These are phyloP conservation scores for Paramecium bursaria DNA, from an alignment of 73 alveolate species.

Conservation along the genomic window DNA sequence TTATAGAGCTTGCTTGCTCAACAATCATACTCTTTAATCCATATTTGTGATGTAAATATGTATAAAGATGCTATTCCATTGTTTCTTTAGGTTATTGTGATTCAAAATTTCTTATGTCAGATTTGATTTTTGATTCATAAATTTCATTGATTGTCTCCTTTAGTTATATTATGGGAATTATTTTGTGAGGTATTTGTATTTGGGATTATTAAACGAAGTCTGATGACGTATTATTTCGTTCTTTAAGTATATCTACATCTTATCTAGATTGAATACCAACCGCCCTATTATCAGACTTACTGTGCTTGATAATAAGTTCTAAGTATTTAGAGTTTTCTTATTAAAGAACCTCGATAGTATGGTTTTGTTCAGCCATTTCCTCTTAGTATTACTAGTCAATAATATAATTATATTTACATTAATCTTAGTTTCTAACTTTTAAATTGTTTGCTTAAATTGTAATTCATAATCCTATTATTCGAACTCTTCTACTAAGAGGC, in stretches of 20 bases:
- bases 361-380: slow-evolving; percentile 50
- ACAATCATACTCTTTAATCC: slow-evolving; percentile 90
- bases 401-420: slow-evolving; percentile 38
- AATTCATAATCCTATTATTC: slow-evolving; percentile 8
- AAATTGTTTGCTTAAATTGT: slow-evolving; percentile 2
- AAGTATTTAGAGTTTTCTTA: slow-evolving; percentile 73
- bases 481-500: background rate
- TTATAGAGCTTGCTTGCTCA: slow-evolving; percentile 94
- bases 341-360: slow-evolving; percentile 45
- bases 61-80: slow-evolving; percentile 94
- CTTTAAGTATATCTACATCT: background rate
- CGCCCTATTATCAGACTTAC: slow-evolving; percentile 47
- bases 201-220: background rate
- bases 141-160: slow-evolving; percentile 89
- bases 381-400: background rate
- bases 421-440: slow-evolving; percentile 48
- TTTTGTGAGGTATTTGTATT: slow-evolving; percentile 46
- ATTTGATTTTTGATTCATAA: slow-evolving; percentile 83
- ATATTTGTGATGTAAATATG: slow-evolving; percentile 86
- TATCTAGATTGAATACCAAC: slow-evolving; percentile 34
- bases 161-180: slow-evolving; percentile 67
- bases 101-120: slow-evolving; percentile 85
- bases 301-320: slow-evolving; percentile 65
- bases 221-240: background rate
- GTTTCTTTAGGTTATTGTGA: slow-evolving; percentile 89